These are phyloP conservation scores for Coemansia sp. DNA, from an alignment of 192 early-diverging fungal genomes.

Conservation along the genomic window DNA sequence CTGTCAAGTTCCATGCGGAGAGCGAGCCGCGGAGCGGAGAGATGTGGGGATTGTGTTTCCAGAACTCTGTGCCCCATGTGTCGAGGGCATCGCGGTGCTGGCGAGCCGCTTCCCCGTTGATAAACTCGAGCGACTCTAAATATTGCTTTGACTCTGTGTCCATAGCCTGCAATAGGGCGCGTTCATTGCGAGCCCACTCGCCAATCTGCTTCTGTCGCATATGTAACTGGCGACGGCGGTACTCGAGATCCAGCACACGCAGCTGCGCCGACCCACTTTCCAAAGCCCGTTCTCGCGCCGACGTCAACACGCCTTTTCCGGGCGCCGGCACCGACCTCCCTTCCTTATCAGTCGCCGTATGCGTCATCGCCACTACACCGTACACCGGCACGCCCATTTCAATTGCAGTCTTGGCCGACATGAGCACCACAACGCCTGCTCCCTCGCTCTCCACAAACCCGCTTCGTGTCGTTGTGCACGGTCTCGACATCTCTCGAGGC, in stretches of 20 bases:
- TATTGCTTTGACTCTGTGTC: not conserved
- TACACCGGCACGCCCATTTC: slow-evolving; percentile 90
- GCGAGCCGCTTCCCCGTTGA: slow-evolving; percentile 61
- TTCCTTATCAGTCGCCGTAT: slow-evolving; percentile 95
- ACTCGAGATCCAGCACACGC: slow-evolving; percentile 71
- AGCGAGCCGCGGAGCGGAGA: slow-evolving; percentile 85
- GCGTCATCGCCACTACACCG: slow-evolving; percentile 81
- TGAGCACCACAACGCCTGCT: slow-evolving; percentile 84
- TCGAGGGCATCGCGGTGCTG: slow-evolving; percentile 73
- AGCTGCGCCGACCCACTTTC: not conserved
- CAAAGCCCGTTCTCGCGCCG: slow-evolving; percentile 58
- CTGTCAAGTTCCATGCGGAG: slow-evolving; percentile 81
- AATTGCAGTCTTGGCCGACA: slow-evolving; percentile 82
- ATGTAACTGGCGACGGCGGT: slow-evolving; percentile 77
- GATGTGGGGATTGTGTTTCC: slow-evolving; percentile 72
- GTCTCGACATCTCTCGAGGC: slow-evolving; percentile 90
- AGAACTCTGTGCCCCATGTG: slow-evolving; percentile 86
- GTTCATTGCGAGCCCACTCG: slow-evolving; percentile 16
- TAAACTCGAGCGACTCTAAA: slow-evolving; percentile 44
- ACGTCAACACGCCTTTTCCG: slow-evolving; percentile 90
- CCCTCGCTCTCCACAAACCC: slow-evolving; percentile 97
- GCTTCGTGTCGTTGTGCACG: slow-evolving; percentile 81
- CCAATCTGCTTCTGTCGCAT: slow-evolving; percentile 21
- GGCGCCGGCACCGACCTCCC: slow-evolving; percentile 95
- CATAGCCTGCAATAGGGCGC: not conserved